Percentiles rank a stretch among this genome's conserved stretches.
Conservation (phyloP, 2,329 filamentous ascomycete genomes). For the Aspergillus costaricaensis region DNA sequence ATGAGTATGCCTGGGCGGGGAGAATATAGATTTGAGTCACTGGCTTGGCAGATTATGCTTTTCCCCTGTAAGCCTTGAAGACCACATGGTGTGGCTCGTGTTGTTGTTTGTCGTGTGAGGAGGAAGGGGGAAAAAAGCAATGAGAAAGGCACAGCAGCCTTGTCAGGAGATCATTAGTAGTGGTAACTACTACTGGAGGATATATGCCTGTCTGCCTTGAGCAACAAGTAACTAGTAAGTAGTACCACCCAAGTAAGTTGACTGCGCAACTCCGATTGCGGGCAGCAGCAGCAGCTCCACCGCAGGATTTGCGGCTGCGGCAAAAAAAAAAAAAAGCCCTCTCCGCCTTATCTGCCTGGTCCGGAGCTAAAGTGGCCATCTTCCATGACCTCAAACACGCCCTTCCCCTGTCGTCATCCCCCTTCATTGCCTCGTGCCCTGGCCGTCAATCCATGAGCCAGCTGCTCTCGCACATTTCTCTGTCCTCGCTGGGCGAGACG, state of each 20-base stretch:
- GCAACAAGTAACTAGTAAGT: no score
- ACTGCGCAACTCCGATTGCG: no score
- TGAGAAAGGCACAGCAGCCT: not conserved
- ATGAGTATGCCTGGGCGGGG: not conserved
- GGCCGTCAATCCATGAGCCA: conserved; percentile 39
- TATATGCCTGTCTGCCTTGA: not conserved
- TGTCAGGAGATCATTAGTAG: not conserved
- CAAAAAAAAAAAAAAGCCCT: conserved; percentile 16
- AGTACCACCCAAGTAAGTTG: no score
- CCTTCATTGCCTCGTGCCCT: conserved; percentile 1
- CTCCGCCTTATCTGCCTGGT: conserved; percentile 18
- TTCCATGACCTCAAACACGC: conserved; percentile 21
- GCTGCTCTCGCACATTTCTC: conserved; percentile 38
- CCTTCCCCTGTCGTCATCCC: conserved; percentile 3
- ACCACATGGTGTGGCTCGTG: not conserved
- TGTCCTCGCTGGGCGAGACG: conserved; percentile 45
- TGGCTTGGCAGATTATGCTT: not conserved
- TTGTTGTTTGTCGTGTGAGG: not conserved
- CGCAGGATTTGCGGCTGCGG: conserved; percentile 1
- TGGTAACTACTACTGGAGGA: no score
- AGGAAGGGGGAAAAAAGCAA: not conserved
- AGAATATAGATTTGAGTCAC: not conserved
- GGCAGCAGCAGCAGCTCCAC: not conserved
- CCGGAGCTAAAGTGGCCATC: conserved; percentile 13
- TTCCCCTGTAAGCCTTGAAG: not conserved